Conservation (phyloP, 257 asterid genomes). For the Salvia miltiorrhiza region DNA sequence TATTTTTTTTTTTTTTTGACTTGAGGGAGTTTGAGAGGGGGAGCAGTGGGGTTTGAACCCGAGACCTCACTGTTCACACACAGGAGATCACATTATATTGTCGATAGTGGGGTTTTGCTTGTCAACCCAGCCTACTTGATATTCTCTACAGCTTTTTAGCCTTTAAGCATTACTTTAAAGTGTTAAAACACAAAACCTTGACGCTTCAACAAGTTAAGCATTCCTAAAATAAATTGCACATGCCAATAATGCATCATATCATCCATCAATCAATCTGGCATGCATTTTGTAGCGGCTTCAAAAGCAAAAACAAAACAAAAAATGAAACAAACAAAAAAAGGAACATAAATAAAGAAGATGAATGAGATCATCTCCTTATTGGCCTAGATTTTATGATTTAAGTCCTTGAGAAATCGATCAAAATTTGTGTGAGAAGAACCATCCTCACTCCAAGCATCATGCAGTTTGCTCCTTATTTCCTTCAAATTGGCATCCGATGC, state of each 20-base stretch:
- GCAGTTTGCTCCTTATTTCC: slow-evolving; percentile 29
- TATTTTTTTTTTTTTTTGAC: too few species aligned
- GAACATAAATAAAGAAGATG: not conserved
- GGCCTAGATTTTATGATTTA: slow-evolving; percentile 28
- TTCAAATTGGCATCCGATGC: slow-evolving; percentile 26
- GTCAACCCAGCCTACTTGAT: too few species aligned
- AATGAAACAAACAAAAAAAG: not conserved
- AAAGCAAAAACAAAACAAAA: not conserved
- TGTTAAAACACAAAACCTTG: too few species aligned
- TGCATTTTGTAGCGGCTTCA: too few species aligned
- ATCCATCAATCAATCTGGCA: not conserved
- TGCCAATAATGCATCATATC: not conserved
- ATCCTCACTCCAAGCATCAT: slow-evolving; percentile 31
- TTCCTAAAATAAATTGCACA: too few species aligned
- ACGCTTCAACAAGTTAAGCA: too few species aligned
- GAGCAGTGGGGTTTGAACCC: too few species aligned
- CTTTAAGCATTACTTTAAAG: not conserved
- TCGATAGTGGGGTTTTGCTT: too few species aligned
- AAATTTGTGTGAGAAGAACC: slow-evolving; percentile 57
- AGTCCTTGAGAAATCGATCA: slow-evolving; percentile 40
- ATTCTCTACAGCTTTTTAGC: not conserved
- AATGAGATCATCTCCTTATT: not conserved
- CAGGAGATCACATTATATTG: too few species aligned
- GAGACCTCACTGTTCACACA: too few species aligned
- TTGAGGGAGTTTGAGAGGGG: too few species aligned